Evolutionary conservation across 129 eudicot genomes (phyloP).

Genomic region (Gnaphalium uliginosum): DNA sequence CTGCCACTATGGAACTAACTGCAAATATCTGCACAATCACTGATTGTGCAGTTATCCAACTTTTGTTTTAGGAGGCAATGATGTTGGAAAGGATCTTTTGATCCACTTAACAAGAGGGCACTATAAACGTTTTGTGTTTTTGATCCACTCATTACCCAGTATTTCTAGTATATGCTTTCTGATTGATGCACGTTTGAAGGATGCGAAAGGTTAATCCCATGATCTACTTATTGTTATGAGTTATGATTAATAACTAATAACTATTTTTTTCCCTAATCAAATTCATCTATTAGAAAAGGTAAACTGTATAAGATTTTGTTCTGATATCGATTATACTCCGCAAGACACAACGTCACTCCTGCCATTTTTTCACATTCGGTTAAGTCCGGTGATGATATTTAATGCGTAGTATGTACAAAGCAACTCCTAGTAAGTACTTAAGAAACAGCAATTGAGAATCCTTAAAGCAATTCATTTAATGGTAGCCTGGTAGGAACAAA

Average conservation of each 20-base stretch:
- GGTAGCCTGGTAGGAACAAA: slow-evolving; percentile 12
- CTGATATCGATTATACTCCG: background rate
- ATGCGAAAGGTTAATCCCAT: too few species aligned
- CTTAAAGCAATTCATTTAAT: slow-evolving; percentile 6
- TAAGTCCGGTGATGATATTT: background rate
- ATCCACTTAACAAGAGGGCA: background rate
- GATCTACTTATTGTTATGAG: too few species aligned
- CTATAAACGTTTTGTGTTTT: too few species aligned
- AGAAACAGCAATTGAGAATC: background rate
- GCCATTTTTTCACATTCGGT: background rate
- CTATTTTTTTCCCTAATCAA: too few species aligned
- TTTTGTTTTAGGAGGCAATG: background rate
- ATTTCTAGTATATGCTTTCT: too few species aligned
- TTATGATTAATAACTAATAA: too few species aligned
- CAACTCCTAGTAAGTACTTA: background rate
- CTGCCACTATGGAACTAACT: slow-evolving; percentile 50
- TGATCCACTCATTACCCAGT: too few species aligned
- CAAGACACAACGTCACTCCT: background rate
- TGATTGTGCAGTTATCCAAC: background rate
- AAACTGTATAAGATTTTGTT: too few species aligned
- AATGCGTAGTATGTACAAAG: background rate
- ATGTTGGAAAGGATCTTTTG: background rate
- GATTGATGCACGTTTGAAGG: too few species aligned
- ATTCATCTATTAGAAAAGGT: too few species aligned
- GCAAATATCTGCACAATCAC: slow-evolving; percentile 57